Base-by-base conservation (phyloP, 371 early-diverging fungal species). In the Mycotypha africana region DNA sequence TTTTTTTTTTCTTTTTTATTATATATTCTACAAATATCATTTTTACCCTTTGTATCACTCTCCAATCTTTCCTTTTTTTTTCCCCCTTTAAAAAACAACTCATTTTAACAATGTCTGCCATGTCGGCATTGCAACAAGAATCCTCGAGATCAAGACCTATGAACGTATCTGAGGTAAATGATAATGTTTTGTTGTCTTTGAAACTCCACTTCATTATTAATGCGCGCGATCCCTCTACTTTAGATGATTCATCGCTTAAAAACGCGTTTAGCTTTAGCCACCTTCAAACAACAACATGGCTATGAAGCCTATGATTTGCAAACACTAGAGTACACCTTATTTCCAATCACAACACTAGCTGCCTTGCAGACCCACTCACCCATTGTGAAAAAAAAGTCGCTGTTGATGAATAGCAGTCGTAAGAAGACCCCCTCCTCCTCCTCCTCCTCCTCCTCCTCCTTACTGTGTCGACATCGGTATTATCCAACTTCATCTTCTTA, bases 381-480 rank as follows among this genome's bases (percentile, higher is more conserved):
- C 10, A 23, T 62, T 23, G 5, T 28, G 11, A 28, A 11, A 11
- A 28, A 28, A 33, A 33, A 33, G 34, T 4, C 9, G 9, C 5
- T 11, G 9, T 15, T 11, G n/a, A 49, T 10, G 36, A 47, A 11
- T 38, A 44, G 15, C 34, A 33, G 14, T 10, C 11, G 15, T 35
- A 6, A 31, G 20, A 8, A 41, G 24, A 6, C 25, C 37, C 19
- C 24, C 33, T 14, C n/a, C 22, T 0, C 11, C 23, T n/a, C n/a
- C n/a, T n/a, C n/a, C n/a, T n/a, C n/a, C n/a, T n/a, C n/a, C n/a
- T n/a, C n/a, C n/a, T n/a, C n/a, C n/a, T n/a, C n/a, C n/a, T n/a
- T n/a, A n/a, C n/a, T n/a, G n/a, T n/a, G n/a, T n/a, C 9, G 37
- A 31, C 67, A 64, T 52, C 59, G 61, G 25, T 64, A 64, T 32